Conservation (phyloP, 257 asterid species). For the Osmanthus fragrans region DNA sequence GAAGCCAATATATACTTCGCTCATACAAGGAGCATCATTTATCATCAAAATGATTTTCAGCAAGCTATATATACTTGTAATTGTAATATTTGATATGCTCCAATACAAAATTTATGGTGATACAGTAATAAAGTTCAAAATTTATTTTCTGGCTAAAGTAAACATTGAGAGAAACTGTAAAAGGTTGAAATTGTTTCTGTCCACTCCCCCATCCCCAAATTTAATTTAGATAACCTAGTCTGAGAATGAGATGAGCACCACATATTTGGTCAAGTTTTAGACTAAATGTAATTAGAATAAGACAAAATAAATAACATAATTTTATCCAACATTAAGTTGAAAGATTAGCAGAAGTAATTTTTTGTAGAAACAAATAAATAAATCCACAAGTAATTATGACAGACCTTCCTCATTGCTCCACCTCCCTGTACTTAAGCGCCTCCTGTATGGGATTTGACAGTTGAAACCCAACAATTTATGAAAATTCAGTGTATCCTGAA, state of each 20-base stretch:
- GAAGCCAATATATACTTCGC: constrained; percentile 14
- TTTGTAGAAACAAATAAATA: constrained; percentile 2
- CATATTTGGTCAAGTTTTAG: not conserved
- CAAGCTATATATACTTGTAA: not conserved
- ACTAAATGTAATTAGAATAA: not conserved
- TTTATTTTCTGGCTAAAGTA: not conserved
- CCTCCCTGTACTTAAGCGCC: constrained; percentile 40
- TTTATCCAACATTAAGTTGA: not conserved
- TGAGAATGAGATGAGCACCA: constrained; percentile 10
- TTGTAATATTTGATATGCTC: not conserved
- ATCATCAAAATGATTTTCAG: not conserved
- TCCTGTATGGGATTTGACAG: constrained; percentile 59
- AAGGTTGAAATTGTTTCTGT: not conserved
- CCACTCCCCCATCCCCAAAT: not conserved
- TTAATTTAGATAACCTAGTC: not conserved
- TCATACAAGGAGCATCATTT: not conserved
- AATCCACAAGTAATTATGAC: constrained; percentile 6
- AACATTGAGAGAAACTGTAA: not conserved
- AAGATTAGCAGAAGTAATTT: not conserved
- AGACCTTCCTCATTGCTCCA: constrained; percentile 62
- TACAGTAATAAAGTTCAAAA: not conserved
- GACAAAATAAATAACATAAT: not conserved
- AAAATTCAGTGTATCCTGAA: constrained; percentile 84
- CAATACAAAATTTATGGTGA: not conserved
- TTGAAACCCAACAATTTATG: constrained; percentile 81